A percentile compares a stretch with the other conserved stretches of the same genome.
Conservation (phyloP, 1,139 yeast species). For the Pichia sp. region DNA sequence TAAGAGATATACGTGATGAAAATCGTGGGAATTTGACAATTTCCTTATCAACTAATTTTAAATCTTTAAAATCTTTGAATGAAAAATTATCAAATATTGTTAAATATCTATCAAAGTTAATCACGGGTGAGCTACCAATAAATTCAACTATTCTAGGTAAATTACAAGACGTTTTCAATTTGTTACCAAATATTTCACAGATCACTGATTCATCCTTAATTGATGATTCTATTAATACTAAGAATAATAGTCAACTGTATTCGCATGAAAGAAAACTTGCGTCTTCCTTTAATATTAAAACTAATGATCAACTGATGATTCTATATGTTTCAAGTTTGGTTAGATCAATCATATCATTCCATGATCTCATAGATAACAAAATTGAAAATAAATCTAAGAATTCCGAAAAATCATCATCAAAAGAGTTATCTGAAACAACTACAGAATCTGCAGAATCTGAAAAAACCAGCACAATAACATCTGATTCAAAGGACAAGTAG, state of each 20-base stretch:
- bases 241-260: constrained; percentile 23
- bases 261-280: constrained; percentile 43
- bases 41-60: constrained; percentile 80
- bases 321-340: constrained; percentile 85
- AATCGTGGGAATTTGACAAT: constrained; percentile 91
- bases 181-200: constrained; percentile 72
- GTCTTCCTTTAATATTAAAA: constrained; percentile 81
- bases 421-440: background rate
- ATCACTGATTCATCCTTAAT: constrained; percentile 25
- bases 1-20: constrained; percentile 92
- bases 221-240: constrained; percentile 23
- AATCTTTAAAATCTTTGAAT: constrained; percentile 80
- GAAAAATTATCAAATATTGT: constrained; percentile 77
- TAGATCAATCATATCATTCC: constrained; percentile 92
- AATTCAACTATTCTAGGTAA: constrained; percentile 89
- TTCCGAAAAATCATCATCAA: background rate
- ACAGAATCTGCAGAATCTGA: background rate
- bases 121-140: constrained; percentile 66
- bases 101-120: constrained; percentile 69
- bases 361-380: constrained; percentile 93
- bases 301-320: constrained; percentile 94
- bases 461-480: background rate
- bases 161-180: constrained; percentile 88
- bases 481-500: background rate
- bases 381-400: constrained; percentile 61